phyloP scores from a whole-genome alignment of 2,329 filamentous ascomycete genomes.

The Colletotrichum siamense region DNA sequence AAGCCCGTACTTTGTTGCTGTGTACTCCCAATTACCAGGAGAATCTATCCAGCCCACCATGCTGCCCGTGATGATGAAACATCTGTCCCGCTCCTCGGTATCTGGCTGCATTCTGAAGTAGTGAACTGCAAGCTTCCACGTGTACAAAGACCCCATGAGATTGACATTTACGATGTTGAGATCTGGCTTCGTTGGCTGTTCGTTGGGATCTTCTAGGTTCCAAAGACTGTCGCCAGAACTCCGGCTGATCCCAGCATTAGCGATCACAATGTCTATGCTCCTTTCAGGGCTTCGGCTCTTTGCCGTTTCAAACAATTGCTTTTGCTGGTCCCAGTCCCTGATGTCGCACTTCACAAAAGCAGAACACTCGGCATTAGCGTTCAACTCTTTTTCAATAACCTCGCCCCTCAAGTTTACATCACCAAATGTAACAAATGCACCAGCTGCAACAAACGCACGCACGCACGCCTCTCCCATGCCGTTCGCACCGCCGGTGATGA shows the following conservation, averaged over 20 bases:
- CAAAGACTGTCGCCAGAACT: conserved; percentile 42
- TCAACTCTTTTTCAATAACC: conserved; percentile 35
- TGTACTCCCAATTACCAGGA: conserved; percentile 46
- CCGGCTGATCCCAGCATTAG: conserved; percentile 51
- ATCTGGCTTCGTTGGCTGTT: conserved; percentile 40
- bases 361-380: conserved; percentile 24
- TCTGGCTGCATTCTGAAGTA: conserved; percentile 49
- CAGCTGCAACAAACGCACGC: conserved; percentile 36
- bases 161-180: conserved; percentile 47
- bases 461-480: conserved; percentile 45
- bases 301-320: conserved; percentile 44
- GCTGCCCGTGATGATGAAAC: conserved; percentile 54
- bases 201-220: conserved; percentile 36
- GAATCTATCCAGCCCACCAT: conserved; percentile 54
- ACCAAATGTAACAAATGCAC: conserved; percentile 46
- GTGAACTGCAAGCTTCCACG: conserved; percentile 50
- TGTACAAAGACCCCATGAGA: conserved; percentile 47
- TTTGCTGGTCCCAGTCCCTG: conserved; percentile 47
- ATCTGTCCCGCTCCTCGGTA: conserved; percentile 43
- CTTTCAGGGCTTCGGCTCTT: conserved; percentile 38
- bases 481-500: conserved; percentile 53
- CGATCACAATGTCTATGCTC: conserved; percentile 50
- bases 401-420: conserved; percentile 41
- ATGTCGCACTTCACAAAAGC: conserved; percentile 48
- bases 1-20: conserved; percentile 47